A percentile compares a stretch with the other conserved stretches of the same genome.
phyloP scores from a whole-genome alignment of 768 basidiomycete genomes.

The Naganishia onofrii region DNA sequence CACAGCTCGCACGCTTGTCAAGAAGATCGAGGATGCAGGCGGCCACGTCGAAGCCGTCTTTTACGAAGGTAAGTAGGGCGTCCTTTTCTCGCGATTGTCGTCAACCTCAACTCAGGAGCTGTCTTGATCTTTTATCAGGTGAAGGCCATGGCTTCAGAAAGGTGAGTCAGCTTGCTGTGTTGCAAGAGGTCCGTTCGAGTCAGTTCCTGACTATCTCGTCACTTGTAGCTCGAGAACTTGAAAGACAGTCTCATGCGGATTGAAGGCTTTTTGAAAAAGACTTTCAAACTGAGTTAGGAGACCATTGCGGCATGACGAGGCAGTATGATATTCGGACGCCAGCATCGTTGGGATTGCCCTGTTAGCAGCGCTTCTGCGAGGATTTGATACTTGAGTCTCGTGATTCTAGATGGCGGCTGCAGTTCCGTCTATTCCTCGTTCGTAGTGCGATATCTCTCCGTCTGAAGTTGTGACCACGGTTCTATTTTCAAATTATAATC shows the following conservation, averaged over 20 bases:
- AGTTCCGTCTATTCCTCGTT: too few species aligned
- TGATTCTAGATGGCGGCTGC: too few species aligned
- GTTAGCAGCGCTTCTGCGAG: too few species aligned
- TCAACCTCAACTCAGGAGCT: slow-evolving; percentile 61
- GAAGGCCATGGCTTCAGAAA: slow-evolving; percentile 36
- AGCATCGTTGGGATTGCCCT: too few species aligned
- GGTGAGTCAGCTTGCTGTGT: background rate
- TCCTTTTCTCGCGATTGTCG: background rate
- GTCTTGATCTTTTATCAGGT: slow-evolving; percentile 40
- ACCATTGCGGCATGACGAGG: too few species aligned
- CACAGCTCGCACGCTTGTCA: slow-evolving; percentile 55
- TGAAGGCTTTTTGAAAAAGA: slow-evolving; percentile 27
- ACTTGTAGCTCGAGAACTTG: slow-evolving; percentile 28
- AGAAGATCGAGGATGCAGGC: slow-evolving; percentile 58
- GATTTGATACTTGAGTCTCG: too few species aligned
- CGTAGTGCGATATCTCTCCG: too few species aligned
- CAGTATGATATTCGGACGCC: too few species aligned
- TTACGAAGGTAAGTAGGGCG: slow-evolving; percentile 61
- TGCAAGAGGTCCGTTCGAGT: background rate
- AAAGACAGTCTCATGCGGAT: slow-evolving; percentile 31
- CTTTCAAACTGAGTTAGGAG: slow-evolving; percentile 23
- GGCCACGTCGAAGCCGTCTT: slow-evolving; percentile 63
- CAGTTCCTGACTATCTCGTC: background rate
- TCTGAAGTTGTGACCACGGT: too few species aligned
- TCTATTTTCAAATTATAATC: background rate